Evolutionary conservation across 345 rosid species (phyloP), one percentile per base, ranked within the genome.

Genomic region (Eucalyptus sp.): DNA sequence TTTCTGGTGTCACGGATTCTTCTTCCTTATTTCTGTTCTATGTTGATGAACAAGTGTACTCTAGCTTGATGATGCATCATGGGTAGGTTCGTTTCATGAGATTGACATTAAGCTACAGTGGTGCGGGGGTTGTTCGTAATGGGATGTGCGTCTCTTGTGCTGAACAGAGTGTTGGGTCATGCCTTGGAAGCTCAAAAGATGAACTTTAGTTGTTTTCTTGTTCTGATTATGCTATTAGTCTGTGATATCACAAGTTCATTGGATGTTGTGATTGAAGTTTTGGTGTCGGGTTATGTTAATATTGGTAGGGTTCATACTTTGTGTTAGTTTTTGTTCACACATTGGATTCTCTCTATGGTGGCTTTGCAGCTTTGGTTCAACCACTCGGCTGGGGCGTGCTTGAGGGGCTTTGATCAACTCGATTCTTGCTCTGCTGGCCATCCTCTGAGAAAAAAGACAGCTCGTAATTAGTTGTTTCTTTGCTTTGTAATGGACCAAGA

Each of bases 401-500:
- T 4, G 5, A 76, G 83, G 48, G 83, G 83, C 83, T 76, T 76
- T 76, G 83, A 76, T 20, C 83, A 18, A 76, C 27, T 76, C 1
- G 15, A 41, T 76, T 76, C 29, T 43, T 76, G 8, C 83, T 76
- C 83, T 76, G 25, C 83, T 20, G 83, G 80, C 24, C 24, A 33
- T 33, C 80, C 20, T 68, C 44, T 33, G 8, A 16, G 4, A 41
- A 64, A 68, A 37, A 68, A 68, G 80, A 2, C 13, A 1, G 41
- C 43, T 33, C 24, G 7, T 37, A 33, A 44, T 76, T 76, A 76
- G 46, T 18, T 76, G 48, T 76, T 41, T 20, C 48, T 76, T 41
- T 46, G 83, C 48, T 37, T 76, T 18, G 87, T 76, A 43, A 87
- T 89, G 91, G 89, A 89, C 43, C 89, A 87, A 60, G 91, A 89